These are phyloP conservation scores for Tricholoma flavovirens DNA, from an alignment of 768 basidiomycete genomes.

Conservation along the genomic window DNA sequence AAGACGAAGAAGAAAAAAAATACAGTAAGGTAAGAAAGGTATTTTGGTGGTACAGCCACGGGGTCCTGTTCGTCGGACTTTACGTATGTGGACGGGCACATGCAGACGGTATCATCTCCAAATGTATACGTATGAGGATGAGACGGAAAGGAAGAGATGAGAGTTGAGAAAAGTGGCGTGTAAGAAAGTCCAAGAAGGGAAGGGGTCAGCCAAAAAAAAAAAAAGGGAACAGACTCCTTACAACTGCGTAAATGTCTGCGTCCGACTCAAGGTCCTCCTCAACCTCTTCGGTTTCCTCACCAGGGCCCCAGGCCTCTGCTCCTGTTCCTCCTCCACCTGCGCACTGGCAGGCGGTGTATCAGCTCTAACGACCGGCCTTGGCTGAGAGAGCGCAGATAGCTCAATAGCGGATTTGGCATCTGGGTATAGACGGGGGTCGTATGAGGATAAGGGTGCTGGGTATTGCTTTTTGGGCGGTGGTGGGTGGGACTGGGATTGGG, in stretches of 20 bases:
- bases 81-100: too few species aligned
- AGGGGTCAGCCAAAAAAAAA: neutral
- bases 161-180: too few species aligned
- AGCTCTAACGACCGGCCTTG: constrained; percentile 5
- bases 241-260: constrained; percentile 28
- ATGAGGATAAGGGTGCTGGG: constrained; percentile 30
- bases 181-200: too few species aligned
- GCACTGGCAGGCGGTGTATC: neutral
- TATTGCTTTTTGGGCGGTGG: constrained; percentile 27
- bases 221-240: constrained; percentile 1
- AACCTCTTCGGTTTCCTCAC: constrained; percentile 13
- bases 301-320: constrained; percentile 5
- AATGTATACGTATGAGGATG: too few species aligned
- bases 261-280: constrained; percentile 24
- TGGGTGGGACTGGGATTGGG: neutral
- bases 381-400: constrained; percentile 16
- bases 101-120: too few species aligned
- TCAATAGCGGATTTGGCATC: constrained; percentile 28
- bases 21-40: too few species aligned
- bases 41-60: too few species aligned
- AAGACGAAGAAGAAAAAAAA: too few species aligned
- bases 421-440: constrained; percentile 31
- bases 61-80: too few species aligned
- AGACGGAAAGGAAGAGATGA: too few species aligned
- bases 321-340: constrained; percentile 15